These are phyloP conservation scores for Ceratobasidium sp. DNA, from an alignment of 1,284 basidiomycete genomes.

Conservation along the genomic window DNA sequence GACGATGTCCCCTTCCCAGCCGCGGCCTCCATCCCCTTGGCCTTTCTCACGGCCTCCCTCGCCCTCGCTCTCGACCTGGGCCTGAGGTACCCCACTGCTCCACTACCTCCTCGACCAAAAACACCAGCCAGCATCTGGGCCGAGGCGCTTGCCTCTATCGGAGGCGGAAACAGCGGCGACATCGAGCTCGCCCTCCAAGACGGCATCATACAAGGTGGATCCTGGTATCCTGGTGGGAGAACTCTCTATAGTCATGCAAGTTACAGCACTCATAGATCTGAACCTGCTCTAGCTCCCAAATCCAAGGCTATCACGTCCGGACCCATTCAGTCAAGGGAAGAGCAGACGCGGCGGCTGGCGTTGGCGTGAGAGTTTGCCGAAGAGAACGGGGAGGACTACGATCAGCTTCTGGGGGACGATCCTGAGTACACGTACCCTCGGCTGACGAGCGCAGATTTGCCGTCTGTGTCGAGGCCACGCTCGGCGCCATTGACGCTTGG, in stretches of 20 bases:
- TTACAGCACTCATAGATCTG: not conserved
- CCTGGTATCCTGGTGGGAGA: constrained; percentile 16
- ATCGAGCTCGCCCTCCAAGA: constrained; percentile 27
- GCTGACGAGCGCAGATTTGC: not conserved
- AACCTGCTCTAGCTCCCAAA: not conserved
- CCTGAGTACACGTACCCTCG: too few species aligned
- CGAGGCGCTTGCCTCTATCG: constrained; percentile 11
- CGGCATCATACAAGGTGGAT: constrained; percentile 20
- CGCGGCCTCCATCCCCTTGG: constrained; percentile 13
- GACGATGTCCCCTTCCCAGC: constrained; percentile 11
- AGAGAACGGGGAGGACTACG: not conserved
- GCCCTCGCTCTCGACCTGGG: constrained; percentile 33
- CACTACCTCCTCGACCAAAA: constrained; percentile 1
- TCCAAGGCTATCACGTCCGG: not conserved
- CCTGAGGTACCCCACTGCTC: constrained; percentile 23
- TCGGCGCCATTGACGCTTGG: not conserved
- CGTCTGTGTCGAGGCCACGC: constrained; percentile 6
- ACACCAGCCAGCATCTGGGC: constrained; percentile 22
- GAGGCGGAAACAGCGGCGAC: constrained; percentile 15
- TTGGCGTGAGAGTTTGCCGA: not conserved
- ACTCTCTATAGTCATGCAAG: not conserved
- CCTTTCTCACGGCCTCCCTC: constrained; percentile 24
- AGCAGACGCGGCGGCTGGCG: not conserved
- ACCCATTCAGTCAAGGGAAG: not conserved
- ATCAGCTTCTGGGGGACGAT: too few species aligned